Evolutionary conservation across 495 filamentous ascomycete species (phyloP), one percentile per base, ranked within the genome.

Genomic region (Elasticomyces elasticus): DNA sequence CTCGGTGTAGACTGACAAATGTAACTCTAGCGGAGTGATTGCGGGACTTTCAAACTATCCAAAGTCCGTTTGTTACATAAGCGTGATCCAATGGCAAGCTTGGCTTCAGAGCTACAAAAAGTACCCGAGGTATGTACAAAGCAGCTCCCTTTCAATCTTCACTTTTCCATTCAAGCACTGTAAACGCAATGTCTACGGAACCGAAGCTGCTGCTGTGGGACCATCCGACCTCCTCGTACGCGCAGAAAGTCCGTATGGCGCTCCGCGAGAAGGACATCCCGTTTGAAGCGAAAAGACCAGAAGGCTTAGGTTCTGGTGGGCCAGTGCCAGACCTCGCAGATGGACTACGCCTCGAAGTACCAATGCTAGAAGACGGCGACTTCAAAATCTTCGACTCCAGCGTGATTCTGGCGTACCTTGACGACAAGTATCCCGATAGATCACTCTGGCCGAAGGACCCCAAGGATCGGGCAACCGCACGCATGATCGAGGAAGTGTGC

Each of bases 301-400:
- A 54, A 10, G 44, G 51, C 25, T 22, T 59, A n/a, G 56, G 56
- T 5, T 59, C 56, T 27, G 56, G 56, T 7, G 5, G 40, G 3
- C 13, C n/a, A 11, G 31, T 49, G 2, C 33, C 44, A 4, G 25
- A 33, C 24, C 44, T 59, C 5, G 56, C 1, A 11, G 33, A 23
- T 27, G 24, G 40, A 13, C 56, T 47, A 26, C 22, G 52, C 7
- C 42, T 60, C 4, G 51, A 60, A 42, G 56, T 60, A 1, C 56
- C 56, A 24, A 45, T 45, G 3, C 51, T 60, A 11, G 56, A 44
- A 40, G 56, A 60, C 30, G 56, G 51, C 17, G 52, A 55, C 40
- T 47, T 55, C 38, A 60, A 51, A 26, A 55, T 60, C 31, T 60
- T 60, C 47, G 56, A 60, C 38, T 51, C 56, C 11, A 43, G 30